Percentiles rank a stretch among this genome's conserved stretches.
phyloP scores from a whole-genome alignment of 176 grass and related monocot species.

The Saccharum officinarum region DNA sequence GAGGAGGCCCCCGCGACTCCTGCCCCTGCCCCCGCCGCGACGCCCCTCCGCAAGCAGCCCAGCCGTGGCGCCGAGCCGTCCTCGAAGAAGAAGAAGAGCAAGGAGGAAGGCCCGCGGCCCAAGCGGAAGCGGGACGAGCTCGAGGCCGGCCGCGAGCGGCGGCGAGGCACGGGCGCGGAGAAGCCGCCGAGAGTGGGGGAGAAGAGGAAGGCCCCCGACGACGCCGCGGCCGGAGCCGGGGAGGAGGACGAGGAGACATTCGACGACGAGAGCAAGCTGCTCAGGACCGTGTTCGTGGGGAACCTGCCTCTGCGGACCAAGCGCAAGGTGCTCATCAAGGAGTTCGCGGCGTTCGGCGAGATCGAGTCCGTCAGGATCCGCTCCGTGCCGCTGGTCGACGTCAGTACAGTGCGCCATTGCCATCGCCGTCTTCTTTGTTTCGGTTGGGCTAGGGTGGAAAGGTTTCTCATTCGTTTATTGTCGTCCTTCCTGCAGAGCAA shows the following conservation, averaged over 20 bases:
- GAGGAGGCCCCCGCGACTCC: neutral
- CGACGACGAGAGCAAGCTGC: constrained; percentile 80
- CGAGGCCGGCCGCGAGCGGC: constrained; percentile 25
- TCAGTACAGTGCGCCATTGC: constrained; percentile 37
- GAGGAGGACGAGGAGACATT: constrained; percentile 54
- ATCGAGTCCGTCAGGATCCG: constrained; percentile 84
- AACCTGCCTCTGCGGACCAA: constrained; percentile 85
- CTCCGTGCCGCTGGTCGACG: constrained; percentile 82
- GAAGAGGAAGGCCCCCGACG: constrained; percentile 77
- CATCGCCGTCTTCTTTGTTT: neutral
- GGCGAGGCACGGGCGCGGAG: constrained; percentile 4
- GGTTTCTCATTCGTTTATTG: neutral
- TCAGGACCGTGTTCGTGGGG: constrained; percentile 90
- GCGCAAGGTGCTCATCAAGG: constrained; percentile 63
- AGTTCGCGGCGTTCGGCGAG: constrained; percentile 72
- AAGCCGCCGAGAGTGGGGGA: constrained; percentile 33
- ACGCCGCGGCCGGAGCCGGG: constrained; percentile 12
- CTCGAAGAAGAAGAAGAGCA: constrained; percentile 29
- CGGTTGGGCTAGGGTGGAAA: neutral
- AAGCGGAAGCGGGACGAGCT: constrained; percentile 59
- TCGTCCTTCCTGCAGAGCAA: constrained; percentile 63
- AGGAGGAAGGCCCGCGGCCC: constrained; percentile 22
- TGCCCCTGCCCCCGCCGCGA: neutral
- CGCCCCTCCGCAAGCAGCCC: constrained; percentile 5
- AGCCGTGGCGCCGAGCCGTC: constrained; percentile 21